A percentile compares a stretch with the other conserved stretches of the same genome.
These are phyloP conservation scores for Nadsonia commutata DNA, from an alignment of 1,139 yeast species.

Conservation along the genomic window DNA sequence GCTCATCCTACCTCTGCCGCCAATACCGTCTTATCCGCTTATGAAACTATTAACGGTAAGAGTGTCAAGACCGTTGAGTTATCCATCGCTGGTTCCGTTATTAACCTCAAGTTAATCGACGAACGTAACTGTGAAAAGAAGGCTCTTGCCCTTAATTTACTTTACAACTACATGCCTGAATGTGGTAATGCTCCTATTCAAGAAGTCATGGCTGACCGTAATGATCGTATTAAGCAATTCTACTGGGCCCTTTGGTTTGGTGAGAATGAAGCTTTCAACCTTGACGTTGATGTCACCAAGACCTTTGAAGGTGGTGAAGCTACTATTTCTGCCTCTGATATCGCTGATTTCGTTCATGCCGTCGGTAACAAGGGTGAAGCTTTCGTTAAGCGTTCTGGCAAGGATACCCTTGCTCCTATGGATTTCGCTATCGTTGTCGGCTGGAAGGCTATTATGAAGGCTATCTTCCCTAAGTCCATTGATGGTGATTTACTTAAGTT, in stretches of 20 bases:
- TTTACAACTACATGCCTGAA: slow-evolving; percentile 64
- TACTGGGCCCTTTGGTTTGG: slow-evolving; percentile 99
- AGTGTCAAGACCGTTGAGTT: slow-evolving; percentile 55
- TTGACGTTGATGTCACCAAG: slow-evolving; percentile 44
- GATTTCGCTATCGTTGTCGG: slow-evolving; percentile 98
- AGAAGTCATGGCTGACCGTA: slow-evolving; percentile 83
- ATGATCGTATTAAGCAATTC: slow-evolving; percentile 82
- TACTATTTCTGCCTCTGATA: slow-evolving; percentile 58
- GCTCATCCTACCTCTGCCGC: slow-evolving; percentile 33
- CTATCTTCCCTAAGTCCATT: slow-evolving; percentile 89
- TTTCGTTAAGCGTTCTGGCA: slow-evolving; percentile 69
- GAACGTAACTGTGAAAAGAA: slow-evolving; percentile 68
- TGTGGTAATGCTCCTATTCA: slow-evolving; percentile 92
- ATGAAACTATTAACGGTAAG: slow-evolving; percentile 62
- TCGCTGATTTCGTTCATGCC: slow-evolving; percentile 90
- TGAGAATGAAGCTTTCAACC: slow-evolving; percentile 39
- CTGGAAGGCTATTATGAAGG: slow-evolving; percentile 95
- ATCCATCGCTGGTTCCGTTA: slow-evolving; percentile 30
- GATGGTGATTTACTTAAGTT: slow-evolving; percentile 92
- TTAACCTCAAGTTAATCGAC: slow-evolving; percentile 68
- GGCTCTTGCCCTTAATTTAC: slow-evolving; percentile 63
- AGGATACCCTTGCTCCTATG: slow-evolving; percentile 88
- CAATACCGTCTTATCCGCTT: slow-evolving; percentile 48
- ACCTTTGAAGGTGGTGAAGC: slow-evolving; percentile 55
- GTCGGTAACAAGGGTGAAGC: slow-evolving; percentile 96